A percentile compares a stretch with the other conserved stretches of the same genome.
These are phyloP conservation scores for Lenzites betulinus DNA, from an alignment of 768 basidiomycete species.

Conservation along the genomic window DNA sequence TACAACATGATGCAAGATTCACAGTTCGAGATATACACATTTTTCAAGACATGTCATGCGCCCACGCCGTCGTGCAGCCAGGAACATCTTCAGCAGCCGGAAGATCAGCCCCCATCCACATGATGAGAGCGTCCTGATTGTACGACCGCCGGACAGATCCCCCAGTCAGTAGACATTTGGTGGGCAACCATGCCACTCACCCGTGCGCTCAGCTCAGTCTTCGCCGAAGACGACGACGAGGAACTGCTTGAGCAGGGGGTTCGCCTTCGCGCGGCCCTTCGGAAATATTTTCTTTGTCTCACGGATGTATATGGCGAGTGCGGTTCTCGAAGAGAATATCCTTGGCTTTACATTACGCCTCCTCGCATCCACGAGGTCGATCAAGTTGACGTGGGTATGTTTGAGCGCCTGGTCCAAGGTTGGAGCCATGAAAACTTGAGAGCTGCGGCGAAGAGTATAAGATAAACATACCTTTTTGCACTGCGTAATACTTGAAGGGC, in stretches of 20 bases:
- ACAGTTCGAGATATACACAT: background rate
- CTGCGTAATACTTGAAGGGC: background rate
- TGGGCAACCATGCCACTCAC: background rate
- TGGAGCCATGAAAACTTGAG: background rate
- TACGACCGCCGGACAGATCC: background rate
- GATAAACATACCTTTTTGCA: background rate
- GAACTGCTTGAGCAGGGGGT: constrained; percentile 8
- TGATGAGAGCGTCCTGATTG: background rate
- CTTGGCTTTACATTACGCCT: background rate
- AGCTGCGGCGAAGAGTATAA: background rate
- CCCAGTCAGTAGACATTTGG: background rate
- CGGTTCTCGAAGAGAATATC: background rate
- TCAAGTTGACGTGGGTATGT: background rate
- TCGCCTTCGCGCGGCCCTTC: constrained; percentile 1
- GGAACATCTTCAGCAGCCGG: background rate
- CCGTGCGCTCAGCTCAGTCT: background rate
- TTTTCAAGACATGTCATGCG: background rate
- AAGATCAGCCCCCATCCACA: background rate
- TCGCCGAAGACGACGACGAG: background rate
- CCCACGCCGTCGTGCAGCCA: constrained; percentile 1
- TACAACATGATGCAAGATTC: background rate
- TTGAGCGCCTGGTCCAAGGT: background rate
- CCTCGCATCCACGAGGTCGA: constrained; percentile 10
- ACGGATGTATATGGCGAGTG: background rate
- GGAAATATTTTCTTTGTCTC: background rate